Evolutionary conservation across 768 basidiomycete species (phyloP).

Genomic region (Boletus rubroflammeus): DNA sequence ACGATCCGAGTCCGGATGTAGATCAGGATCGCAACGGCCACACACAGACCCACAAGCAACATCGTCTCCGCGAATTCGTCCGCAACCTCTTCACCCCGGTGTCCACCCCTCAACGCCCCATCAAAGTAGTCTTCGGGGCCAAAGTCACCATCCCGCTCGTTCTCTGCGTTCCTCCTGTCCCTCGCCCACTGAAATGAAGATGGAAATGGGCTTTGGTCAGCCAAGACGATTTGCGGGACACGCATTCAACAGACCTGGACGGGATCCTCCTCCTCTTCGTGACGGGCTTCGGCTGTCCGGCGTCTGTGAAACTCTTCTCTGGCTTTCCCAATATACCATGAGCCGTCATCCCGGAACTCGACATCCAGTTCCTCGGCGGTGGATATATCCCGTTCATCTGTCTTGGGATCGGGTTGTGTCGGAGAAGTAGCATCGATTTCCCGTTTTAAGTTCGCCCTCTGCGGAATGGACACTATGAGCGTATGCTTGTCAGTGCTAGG

Average conservation of each 20-base stretch:
- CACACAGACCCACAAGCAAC: constrained; percentile 68
- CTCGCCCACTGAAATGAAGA: constrained; percentile 62
- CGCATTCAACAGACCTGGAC: constrained; percentile 51
- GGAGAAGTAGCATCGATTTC: constrained; percentile 25
- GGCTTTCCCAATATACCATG: constrained; percentile 83
- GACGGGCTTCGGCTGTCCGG: constrained; percentile 39
- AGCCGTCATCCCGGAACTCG: constrained; percentile 45
- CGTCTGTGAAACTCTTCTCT: constrained; percentile 71
- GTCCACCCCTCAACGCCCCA: constrained; percentile 53
- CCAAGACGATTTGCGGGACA: not conserved
- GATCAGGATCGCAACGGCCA: constrained; percentile 68
- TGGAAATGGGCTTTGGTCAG: constrained; percentile 4
- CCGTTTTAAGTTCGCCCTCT: constrained; percentile 17
- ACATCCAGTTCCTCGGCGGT: constrained; percentile 28
- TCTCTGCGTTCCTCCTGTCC: constrained; percentile 66
- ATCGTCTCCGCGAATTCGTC: constrained; percentile 81
- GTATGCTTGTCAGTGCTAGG: constrained; percentile 7
- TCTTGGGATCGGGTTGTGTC: not conserved
- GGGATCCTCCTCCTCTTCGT: constrained; percentile 63
- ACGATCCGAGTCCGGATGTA: constrained; percentile 79
- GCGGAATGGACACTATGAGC: constrained; percentile 21
- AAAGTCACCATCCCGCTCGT: constrained; percentile 69
- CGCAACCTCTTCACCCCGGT: constrained; percentile 57
- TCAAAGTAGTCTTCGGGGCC: constrained; percentile 85
- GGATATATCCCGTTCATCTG: constrained; percentile 6